Evolutionary conservation across 139 green algal genomes (phyloP).

Genomic region (Mesotaenium endlicherianum): DNA sequence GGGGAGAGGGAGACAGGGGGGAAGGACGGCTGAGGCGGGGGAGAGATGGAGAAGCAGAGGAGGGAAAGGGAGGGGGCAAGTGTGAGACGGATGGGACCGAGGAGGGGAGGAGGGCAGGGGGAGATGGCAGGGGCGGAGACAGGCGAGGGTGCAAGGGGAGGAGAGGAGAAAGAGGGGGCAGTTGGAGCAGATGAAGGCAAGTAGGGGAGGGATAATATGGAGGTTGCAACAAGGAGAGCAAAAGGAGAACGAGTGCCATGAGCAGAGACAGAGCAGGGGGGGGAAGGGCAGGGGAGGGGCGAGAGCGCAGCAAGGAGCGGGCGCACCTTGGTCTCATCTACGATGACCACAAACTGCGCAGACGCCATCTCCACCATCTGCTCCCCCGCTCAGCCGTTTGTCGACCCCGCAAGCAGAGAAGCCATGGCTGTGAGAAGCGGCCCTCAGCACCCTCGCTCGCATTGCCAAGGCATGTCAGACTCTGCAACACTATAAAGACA

Average conservation of each 20-base stretch:
- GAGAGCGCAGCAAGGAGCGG: too few species aligned
- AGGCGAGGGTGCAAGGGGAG: not conserved
- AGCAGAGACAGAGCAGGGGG: not conserved
- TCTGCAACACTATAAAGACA: too few species aligned
- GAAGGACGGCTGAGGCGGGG: not conserved
- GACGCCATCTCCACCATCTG: conserved; percentile 95
- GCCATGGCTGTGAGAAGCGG: too few species aligned
- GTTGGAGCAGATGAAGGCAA: not conserved
- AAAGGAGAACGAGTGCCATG: not conserved
- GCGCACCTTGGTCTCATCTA: conserved; percentile 93
- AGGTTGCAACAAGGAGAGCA: not conserved
- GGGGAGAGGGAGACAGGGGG: not conserved
- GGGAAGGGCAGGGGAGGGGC: too few species aligned
- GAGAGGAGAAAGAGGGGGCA: too few species aligned
- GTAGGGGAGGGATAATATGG: not conserved
- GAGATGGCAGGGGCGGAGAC: not conserved
- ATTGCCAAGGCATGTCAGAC: too few species aligned
- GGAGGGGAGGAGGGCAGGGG: not conserved
- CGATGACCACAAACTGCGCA: conserved; percentile 97
- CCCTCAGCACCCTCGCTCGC: too few species aligned
- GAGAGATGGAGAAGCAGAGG: not conserved
- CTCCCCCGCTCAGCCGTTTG: too few species aligned
- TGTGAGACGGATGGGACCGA: not conserved
- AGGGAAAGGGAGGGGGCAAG: not conserved
- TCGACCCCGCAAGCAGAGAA: too few species aligned